phyloP scores from a whole-genome alignment of 2,329 filamentous ascomycete species.

The Nakataea oryzae region DNA sequence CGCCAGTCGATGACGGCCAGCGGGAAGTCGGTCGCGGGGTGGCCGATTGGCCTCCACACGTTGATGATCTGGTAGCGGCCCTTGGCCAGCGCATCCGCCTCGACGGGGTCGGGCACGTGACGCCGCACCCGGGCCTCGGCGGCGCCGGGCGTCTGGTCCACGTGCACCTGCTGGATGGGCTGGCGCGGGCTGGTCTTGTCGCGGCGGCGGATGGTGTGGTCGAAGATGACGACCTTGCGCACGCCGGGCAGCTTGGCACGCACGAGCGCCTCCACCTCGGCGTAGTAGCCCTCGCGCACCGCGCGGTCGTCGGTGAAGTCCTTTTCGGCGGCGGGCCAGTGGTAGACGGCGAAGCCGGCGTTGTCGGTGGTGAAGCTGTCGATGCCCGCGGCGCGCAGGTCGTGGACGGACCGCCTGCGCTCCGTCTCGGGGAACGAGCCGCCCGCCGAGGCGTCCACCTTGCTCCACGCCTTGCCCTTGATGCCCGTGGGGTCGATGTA shows the following conservation, averaged over 20 bases:
- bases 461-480: constrained; percentile 47
- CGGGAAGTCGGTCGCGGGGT: constrained; percentile 51
- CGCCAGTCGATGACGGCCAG: constrained; percentile 57
- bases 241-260: constrained; percentile 41
- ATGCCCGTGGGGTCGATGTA: constrained; percentile 43
- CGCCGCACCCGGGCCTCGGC: constrained; percentile 50
- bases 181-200: constrained; percentile 44
- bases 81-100: constrained; percentile 45
- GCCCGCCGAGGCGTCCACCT: constrained; percentile 52
- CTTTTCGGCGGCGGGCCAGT: constrained; percentile 40
- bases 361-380: constrained; percentile 44
- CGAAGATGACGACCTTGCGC: constrained; percentile 57
- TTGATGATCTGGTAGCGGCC: constrained; percentile 59
- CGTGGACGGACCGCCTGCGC: constrained; percentile 35
- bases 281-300: constrained; percentile 48
- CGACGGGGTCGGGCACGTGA: constrained; percentile 41
- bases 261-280: constrained; percentile 48
- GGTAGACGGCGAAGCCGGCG: constrained; percentile 46
- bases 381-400: constrained; percentile 42
- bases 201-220: constrained; percentile 57
- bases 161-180: constrained; percentile 60
- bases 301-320: constrained; percentile 43
- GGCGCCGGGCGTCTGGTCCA: constrained; percentile 58
- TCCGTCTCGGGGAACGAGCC: constrained; percentile 37
- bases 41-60: constrained; percentile 58